Conservation (phyloP, 352 stramenopile genomes). For the Globisporangium parvum region DNA sequence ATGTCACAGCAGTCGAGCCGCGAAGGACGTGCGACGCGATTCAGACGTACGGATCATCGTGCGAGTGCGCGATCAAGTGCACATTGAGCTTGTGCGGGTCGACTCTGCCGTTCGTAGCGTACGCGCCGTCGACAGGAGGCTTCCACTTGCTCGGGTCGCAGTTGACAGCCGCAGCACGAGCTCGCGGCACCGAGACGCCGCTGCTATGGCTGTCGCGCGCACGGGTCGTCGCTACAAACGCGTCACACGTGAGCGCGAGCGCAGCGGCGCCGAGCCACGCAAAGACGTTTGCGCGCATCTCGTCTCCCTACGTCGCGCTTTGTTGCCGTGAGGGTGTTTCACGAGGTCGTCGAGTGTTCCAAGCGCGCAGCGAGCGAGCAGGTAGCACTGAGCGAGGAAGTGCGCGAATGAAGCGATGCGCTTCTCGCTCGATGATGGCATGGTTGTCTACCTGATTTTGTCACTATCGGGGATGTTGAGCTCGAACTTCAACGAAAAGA, state of each 20-base stretch:
- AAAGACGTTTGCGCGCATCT: slow-evolving; percentile 14
- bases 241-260: slow-evolving; percentile 5
- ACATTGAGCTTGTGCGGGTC: slow-evolving; percentile 88
- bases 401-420: too few relatives aligned
- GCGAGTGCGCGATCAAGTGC: slow-evolving; percentile 95
- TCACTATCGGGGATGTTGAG: too few relatives aligned
- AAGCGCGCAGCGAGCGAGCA: too few relatives aligned
- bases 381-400: too few relatives aligned
- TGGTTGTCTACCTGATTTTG: too few relatives aligned
- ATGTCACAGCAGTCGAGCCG: neutral
- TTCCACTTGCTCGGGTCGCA: slow-evolving; percentile 71
- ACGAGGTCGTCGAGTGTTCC: too few relatives aligned
- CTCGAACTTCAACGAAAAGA: too few relatives aligned
- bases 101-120: slow-evolving; percentile 54
- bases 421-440: too few relatives aligned
- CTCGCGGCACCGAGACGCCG: neutral
- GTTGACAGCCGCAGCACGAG: neutral
- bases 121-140: slow-evolving; percentile 50
- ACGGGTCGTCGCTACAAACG: neutral
- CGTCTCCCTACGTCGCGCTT: neutral
- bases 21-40: neutral
- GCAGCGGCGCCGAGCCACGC: slow-evolving; percentile 3
- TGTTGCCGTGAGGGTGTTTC: too few relatives aligned
- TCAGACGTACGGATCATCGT: slow-evolving; percentile 86
- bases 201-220: slow-evolving; percentile 13